These are phyloP conservation scores for Kodamaea leandrae DNA, from an alignment of 805 yeast species.

Conservation along the genomic window DNA sequence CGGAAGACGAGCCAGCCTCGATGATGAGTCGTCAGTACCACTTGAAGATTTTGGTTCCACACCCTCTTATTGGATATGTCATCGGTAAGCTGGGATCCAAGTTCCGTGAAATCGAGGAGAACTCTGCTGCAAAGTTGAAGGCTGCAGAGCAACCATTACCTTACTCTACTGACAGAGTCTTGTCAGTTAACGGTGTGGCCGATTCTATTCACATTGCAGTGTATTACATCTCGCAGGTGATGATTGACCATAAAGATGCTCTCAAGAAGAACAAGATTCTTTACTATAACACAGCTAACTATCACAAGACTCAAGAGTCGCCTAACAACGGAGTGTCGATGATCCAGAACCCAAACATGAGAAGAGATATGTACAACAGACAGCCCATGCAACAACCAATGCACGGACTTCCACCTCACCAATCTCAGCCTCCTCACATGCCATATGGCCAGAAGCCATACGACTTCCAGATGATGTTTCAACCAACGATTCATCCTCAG, in stretches of 20 bases:
- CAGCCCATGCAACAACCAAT: conserved; percentile 15
- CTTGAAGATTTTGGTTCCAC: conserved; percentile 67
- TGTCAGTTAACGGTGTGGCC: conserved; percentile 73
- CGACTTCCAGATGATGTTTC: conserved; percentile 41
- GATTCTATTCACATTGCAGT: conserved; percentile 86
- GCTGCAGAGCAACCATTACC: conserved; percentile 75
- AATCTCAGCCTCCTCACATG: conserved; percentile 12
- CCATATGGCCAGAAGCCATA: conserved; percentile 25
- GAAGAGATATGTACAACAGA: conserved; percentile 10
- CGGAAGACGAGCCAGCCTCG: conserved; percentile 60
- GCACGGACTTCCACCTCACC: conserved; percentile 3
- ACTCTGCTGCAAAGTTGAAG: conserved; percentile 70
- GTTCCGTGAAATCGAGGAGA: conserved; percentile 78
- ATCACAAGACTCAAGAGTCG: conserved; percentile 15
- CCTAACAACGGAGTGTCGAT: conserved; percentile 21
- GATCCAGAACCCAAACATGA: conserved; percentile 24
- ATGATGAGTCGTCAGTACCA: conserved; percentile 52
- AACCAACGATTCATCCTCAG: conserved; percentile 35
- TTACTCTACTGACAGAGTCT: conserved; percentile 71
- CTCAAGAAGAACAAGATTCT: conserved; percentile 53
- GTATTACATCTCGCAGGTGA: conserved; percentile 68
- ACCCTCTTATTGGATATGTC: conserved; percentile 73
- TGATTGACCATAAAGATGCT: conserved; percentile 55
- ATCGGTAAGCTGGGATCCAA: conserved; percentile 75
- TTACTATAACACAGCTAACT: conserved; percentile 57